Conservation (phyloP, 495 filamentous ascomycete genomes). For the Filosporella fistucella region DNA sequence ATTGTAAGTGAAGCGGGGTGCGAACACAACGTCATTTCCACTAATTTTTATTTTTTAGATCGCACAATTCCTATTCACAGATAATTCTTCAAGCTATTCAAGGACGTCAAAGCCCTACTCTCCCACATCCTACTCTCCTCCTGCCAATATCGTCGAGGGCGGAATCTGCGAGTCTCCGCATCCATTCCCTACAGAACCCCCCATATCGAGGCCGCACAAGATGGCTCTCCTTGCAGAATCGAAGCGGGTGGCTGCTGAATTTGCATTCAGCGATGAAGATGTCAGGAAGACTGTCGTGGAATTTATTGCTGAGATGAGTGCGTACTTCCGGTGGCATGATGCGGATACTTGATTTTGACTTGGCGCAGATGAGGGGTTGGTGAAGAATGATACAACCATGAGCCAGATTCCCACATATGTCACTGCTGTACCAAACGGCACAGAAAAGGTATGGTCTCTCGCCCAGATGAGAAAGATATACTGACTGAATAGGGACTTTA, state of each 20-base stretch:
- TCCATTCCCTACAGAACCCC: slow-evolving; percentile 41
- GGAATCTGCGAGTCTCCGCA: slow-evolving; percentile 40
- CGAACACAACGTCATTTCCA: background rate
- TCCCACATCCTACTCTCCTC: slow-evolving; percentile 33
- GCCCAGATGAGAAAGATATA: background rate
- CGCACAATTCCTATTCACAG: slow-evolving; percentile 20
- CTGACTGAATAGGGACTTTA: slow-evolving; percentile 65
- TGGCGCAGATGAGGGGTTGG: slow-evolving; percentile 66
- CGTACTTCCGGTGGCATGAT: slow-evolving; percentile 22
- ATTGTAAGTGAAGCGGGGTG: slow-evolving; percentile 35
- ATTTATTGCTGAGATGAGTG: slow-evolving; percentile 81
- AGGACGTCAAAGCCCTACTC: slow-evolving; percentile 5
- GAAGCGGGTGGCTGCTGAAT: slow-evolving; percentile 73
- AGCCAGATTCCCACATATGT: slow-evolving; percentile 97
- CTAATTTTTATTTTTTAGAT: slow-evolving; percentile 11
- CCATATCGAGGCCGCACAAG: slow-evolving; percentile 38
- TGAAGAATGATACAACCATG: slow-evolving; percentile 72
- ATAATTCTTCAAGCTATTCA: slow-evolving; percentile 10
- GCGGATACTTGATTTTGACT: slow-evolving; percentile 6
- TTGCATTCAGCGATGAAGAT: slow-evolving; percentile 78
- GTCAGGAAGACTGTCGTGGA: slow-evolving; percentile 76
- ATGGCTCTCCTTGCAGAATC: slow-evolving; percentile 69
- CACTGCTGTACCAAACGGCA: slow-evolving; percentile 92
- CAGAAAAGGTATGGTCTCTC: slow-evolving; percentile 66
- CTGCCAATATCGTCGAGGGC: slow-evolving; percentile 31